Conservation (phyloP, 1,284 basidiomycete genomes). For the Wolfiporia cocos region DNA sequence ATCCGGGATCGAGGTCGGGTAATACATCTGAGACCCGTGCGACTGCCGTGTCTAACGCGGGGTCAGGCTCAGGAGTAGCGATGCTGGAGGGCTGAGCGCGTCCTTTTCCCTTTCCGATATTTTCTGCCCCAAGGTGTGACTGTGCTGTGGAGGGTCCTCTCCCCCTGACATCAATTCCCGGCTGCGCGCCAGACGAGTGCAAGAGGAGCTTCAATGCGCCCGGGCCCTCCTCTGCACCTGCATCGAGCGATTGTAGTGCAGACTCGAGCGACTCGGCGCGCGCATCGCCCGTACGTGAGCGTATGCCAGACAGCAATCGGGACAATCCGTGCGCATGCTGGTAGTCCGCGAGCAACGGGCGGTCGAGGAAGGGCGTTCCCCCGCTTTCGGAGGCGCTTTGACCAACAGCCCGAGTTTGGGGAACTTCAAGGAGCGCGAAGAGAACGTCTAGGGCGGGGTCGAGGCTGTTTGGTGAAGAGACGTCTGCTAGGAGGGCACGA, state of each 20-base stretch:
- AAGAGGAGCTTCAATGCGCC: constrained; percentile 58
- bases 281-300: constrained; percentile 47
- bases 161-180: constrained; percentile 37
- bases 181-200: constrained; percentile 49
- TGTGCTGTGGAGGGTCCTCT: constrained; percentile 10
- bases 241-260: constrained; percentile 35
- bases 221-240: constrained; percentile 24
- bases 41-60: constrained; percentile 48
- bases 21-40: constrained; percentile 68
- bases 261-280: constrained; percentile 51
- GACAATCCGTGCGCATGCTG: constrained; percentile 58
- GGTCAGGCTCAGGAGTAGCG: constrained; percentile 20
- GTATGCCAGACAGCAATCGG: constrained; percentile 37
- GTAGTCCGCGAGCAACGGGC: constrained; percentile 62
- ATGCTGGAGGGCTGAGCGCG: constrained; percentile 16
- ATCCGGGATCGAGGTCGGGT: constrained; percentile 47
- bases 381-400: constrained; percentile 8
- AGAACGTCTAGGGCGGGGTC: constrained; percentile 42
- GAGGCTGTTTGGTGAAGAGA: constrained; percentile 31
- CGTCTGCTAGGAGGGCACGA: constrained; percentile 39
- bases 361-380: constrained; percentile 64
- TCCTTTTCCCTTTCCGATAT: constrained; percentile 39
- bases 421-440: constrained; percentile 48
- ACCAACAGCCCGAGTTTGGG: constrained; percentile 22
- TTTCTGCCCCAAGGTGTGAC: too few species aligned